Evolutionary conservation across 441 rosid genomes (phyloP), one percentile per base, ranked within the genome.

Genomic region (Capsella rubella): DNA sequence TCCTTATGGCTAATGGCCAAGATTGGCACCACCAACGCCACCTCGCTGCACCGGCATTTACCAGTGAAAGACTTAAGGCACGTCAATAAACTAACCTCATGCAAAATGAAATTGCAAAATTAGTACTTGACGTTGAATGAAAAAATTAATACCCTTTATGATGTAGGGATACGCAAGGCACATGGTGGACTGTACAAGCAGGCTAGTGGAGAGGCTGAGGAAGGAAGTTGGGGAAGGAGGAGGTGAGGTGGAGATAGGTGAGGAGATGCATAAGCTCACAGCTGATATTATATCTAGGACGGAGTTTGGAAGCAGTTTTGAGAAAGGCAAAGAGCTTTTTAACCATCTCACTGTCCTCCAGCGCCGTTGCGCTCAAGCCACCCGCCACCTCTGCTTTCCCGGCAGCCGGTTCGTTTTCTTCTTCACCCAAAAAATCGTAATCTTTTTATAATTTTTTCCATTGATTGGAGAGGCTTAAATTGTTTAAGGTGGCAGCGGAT

Each of bases 21-120:
- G 84, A 88, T 31, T 92, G 98, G 99, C 69, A 89, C 79, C 96
- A 89, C 34, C 98, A 95, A 61, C 89, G 98, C 4, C 95, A 87
- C 86, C 85, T 90, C 31, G 82, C 84, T 18, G 90, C 99, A 13
- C 98, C 97, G 0, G 96, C 97, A 69, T 92, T 95, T 85, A 81
- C 75, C 69, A 91, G 93, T 8, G 92, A 92, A 32, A 84, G 81
- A 49, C 93, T 95, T 39, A 95, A 90, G 94, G 99, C 88, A 79
- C 31, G 64, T 53, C 43, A 11, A 59, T 2, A 40, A 58, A 14
- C 37, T 9, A 61, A 53, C 45, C 66, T 56, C 71, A 76, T 71
- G 67, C 79, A 54, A 15, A 25, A 61, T 3, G 28, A 27, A 18
- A 25, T 15, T 28, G 52, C 27, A 9, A 18, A 39, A 6, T 50